These are phyloP conservation scores for Prunus yedoensis DNA, from an alignment of 331 rosid genomes.

Conservation along the genomic window DNA sequence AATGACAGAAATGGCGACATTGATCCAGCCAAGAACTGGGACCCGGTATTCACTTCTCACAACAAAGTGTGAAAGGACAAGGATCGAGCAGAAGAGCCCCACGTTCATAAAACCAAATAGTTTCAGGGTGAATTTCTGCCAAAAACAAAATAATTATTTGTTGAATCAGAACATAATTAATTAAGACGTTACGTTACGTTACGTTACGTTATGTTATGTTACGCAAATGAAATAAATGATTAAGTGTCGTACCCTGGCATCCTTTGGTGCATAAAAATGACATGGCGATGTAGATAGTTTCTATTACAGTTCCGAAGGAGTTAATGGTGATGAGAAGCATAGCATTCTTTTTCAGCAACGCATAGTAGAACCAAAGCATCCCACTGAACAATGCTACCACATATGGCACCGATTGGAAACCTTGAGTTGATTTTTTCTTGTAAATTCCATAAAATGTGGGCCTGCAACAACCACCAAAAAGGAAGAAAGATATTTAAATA, in stretches of 20 bases:
- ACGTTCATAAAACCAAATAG: conserved; percentile 55
- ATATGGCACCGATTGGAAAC: conserved; percentile 79
- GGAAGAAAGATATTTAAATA: no score
- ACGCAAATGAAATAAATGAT: no score
- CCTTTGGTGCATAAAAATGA: conserved; percentile 49
- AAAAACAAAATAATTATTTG: not conserved
- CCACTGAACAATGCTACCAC: conserved; percentile 79
- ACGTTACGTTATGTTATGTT: no score
- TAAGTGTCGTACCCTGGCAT: conserved; percentile 42
- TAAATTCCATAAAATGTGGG: conserved; percentile 71
- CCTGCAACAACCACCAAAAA: conserved; percentile 28
- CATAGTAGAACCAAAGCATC: conserved; percentile 78
- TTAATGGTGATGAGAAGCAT: conserved; percentile 78
- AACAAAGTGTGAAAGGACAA: conserved; percentile 36
- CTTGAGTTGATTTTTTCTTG: conserved; percentile 74
- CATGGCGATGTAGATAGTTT: conserved; percentile 53
- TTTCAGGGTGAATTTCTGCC: conserved; percentile 55
- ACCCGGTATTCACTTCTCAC: conserved; percentile 38
- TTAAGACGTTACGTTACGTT: no score
- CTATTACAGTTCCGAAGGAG: conserved; percentile 64
- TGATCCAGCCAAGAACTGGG: conserved; percentile 74
- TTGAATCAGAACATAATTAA: not conserved
- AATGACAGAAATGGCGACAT: conserved; percentile 55
- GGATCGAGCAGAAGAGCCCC: conserved; percentile 50
- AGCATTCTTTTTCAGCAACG: conserved; percentile 50